Base-by-base conservation (phyloP, 2,329 filamentous ascomycete species). In the Xylariaceae sp. region DNA sequence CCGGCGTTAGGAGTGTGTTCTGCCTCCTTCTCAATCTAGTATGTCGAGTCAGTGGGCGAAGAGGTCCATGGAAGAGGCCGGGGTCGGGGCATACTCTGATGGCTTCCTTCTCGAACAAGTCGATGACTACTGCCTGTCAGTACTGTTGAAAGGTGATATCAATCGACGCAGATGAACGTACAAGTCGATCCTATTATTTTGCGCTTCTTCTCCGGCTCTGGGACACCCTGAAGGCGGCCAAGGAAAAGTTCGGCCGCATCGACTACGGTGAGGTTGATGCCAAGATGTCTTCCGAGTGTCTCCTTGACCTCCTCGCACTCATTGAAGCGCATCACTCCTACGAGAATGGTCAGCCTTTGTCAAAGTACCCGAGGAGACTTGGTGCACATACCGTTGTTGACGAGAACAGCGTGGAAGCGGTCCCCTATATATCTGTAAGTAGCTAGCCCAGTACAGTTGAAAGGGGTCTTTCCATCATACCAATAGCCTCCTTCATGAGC, bases 231-330 rank as follows among this genome's bases (percentile, higher is more conserved):
- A 1, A 96, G 76, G 16, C 78, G 70, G 19, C 65, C 64, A n/a
- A 95, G 67, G 68, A 96, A 96, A 17, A 74, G 65, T 40, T 93
- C 70, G 8, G 73, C 72, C 0, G 77, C 88, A 55, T 96, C 83
- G 2, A 93, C 77, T 18, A 96, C 81, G 0, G 85, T 94, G 3
- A 96, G 69, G 59, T 94, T 92, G 59, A 96, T 93, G 2, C 85
- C 85, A 1, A 96, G 74, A 45, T 92, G 80, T 51, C 88, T 59
- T 2, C 72, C 70, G 3, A 96, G 73, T 0, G 78, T 89, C 59
- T 87, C 68, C 60, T 94, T 80, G 33, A 96, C 92, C 50, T 81
- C 68, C 45, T 80, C 65, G 46, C 82, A 88, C 60, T 96, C 92
- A 53, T 94, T 80, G 19, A 92, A 69, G 24, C 92, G 78, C 72